Base-by-base conservation (phyloP, 2,329 filamentous ascomycete species). In the Aspergillus sclerotialis region DNA sequence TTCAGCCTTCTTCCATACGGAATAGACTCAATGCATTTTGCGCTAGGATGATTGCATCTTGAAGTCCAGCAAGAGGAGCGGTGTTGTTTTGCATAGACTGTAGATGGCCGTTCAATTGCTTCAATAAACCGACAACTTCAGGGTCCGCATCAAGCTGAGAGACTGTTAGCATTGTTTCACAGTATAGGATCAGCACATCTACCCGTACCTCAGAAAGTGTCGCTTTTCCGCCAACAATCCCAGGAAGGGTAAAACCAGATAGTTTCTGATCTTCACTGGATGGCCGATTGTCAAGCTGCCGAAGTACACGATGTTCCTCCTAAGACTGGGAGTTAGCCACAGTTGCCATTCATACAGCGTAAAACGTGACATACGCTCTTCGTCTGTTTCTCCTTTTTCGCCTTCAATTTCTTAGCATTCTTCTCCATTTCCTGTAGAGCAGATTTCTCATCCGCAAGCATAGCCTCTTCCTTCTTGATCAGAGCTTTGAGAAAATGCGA, bases 71-170 rank as follows among this genome's bases (percentile, higher is more conserved):
- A 19, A 65, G 49, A 11, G 63, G 60, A 11, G 52, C 50, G 2
- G 52, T 53, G 35, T 68, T 68, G 33, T 46, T 60, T 36, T 61
- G 58, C 58, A 68, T 67, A 4, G 65, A 68, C 42, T 56, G 53
- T 12, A 68, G 53, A 52, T 68, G 65, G 23, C 50, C 59, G 33
- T 59, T 59, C 10, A 68, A 43, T 39, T 67, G 65, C 32, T 54
- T 57, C 37, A 67, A 45, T 27, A 68, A 40, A 15, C 38, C 42
- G 12, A 47, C 43, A 12, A 63, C 41, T 14, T 63, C 60, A 7
- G 61, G 53, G 37, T 67, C 63, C 10, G 44, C 37, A 17, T 60
- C 59, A 30, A 63, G 48, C 60, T 65, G 43, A 14, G 39, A 19
- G 26, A 26, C 17, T 21, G 40, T 52, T 24, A 51, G 40, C 19